Evolutionary conservation across 1,284 basidiomycete species (phyloP), one percentile per base, ranked within the genome.

Genomic region (Leccinum subatratum): DNA sequence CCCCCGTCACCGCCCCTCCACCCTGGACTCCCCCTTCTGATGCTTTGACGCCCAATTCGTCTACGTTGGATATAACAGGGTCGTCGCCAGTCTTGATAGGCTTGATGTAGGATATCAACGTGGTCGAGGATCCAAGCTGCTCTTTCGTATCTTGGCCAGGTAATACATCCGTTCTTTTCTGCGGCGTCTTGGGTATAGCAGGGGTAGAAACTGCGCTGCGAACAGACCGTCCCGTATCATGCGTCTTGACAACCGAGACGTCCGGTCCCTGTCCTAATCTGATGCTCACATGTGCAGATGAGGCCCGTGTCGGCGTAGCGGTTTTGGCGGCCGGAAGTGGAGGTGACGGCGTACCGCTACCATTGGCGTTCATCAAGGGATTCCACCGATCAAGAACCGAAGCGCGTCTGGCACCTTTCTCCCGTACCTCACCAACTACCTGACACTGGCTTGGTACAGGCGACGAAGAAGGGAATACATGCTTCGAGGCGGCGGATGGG

Each of bases 301-400:
- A 28, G 3, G 70, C 69, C n/a, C 77, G 69, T 34, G 66, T 69
- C 14, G 74, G 72, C 0, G 68, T 66, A n/a, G 66, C 64, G 45
- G 78, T 78, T 64, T 80, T 81, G 14, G 81, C 78, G 3, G 81
- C 71, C 3, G 73, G 64, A 37, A 78, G 72, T 18, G 81, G 75
- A 6, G 80, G 73, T 9, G 78, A 75, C 0, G 83, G 74, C 1
- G 77, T 64, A 11, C 66, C 63, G 20, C 42, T 66, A 7, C 57
- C 58, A 5, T 11, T 65, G 57, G 69, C 64, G 42, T 67, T 74
- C 69, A 74, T 68, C 61, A 68, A 59, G 6, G 81, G 77, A 62
- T 85, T 86, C 90, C 90, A 91, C 34, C 90, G 83, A 72, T 91
- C 88, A 51, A 91, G 80, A 6, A 92, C 89, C 16, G 86, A 82